Evolutionary conservation across 352 stramenopile species (phyloP).

Genomic region (Pythium oligandrum): DNA sequence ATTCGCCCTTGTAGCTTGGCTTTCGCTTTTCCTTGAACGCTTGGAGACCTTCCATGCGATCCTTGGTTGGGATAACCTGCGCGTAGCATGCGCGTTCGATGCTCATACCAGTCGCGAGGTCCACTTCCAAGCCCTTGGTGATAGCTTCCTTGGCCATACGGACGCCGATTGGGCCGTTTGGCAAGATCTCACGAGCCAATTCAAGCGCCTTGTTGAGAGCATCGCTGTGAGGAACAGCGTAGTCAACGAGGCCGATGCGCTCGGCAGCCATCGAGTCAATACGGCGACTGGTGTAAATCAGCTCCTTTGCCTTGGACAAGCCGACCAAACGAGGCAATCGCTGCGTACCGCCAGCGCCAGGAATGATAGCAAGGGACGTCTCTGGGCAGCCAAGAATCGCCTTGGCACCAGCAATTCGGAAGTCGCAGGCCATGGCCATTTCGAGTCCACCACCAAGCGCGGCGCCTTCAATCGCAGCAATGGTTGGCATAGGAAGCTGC

Average conservation of each 20-base stretch:
- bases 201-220: conserved; percentile 73
- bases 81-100: conserved; percentile 92
- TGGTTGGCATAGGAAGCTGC: conserved; percentile 89
- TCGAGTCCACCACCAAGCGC: conserved; percentile 91
- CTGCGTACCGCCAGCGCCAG: conserved; percentile 91
- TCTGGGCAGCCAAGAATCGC: conserved; percentile 88
- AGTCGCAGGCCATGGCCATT: conserved; percentile 90
- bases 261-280: conserved; percentile 70
- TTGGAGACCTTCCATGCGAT: conserved; percentile 89
- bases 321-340: conserved; percentile 89
- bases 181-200: conserved; percentile 87
- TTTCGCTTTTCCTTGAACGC: conserved; percentile 93
- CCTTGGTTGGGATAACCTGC: conserved; percentile 88
- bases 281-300: conserved; percentile 91
- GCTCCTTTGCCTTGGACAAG: conserved; percentile 90
- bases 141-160: conserved; percentile 91
- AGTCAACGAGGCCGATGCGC: conserved; percentile 87
- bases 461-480: conserved; percentile 89
- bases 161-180: conserved; percentile 89
- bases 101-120: conserved; percentile 81
- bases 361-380: conserved; percentile 91
- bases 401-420: conserved; percentile 85
- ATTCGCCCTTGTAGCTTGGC: conserved; percentile 88
- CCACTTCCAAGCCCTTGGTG: conserved; percentile 74
- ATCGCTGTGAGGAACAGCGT: conserved; percentile 65